These are phyloP conservation scores for Teunomyces panamensis DNA, from an alignment of 805 yeast species.

Conservation along the genomic window DNA sequence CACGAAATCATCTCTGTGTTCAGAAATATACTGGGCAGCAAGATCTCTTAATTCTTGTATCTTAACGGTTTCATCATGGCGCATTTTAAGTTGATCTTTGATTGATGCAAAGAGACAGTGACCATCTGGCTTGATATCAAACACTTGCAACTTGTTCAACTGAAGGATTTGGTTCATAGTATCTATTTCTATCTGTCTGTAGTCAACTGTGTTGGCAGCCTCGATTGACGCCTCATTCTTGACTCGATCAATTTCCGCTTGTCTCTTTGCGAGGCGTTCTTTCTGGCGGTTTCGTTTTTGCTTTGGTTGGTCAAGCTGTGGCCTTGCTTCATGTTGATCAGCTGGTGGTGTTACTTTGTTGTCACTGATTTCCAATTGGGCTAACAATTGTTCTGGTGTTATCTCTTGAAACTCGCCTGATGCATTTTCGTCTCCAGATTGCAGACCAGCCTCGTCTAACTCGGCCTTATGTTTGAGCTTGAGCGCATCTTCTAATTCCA, in stretches of 20 bases:
- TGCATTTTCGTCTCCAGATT: neutral
- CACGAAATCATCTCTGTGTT: slow-evolving; percentile 63
- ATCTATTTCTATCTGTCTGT: slow-evolving; percentile 68
- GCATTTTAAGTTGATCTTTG: slow-evolving; percentile 63
- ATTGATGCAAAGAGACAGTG: slow-evolving; percentile 89
- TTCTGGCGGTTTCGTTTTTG: slow-evolving; percentile 74
- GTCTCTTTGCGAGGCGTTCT: slow-evolving; percentile 75
- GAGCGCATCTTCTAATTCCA: slow-evolving; percentile 55
- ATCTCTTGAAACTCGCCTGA: slow-evolving; percentile 42
- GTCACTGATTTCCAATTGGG: slow-evolving; percentile 47
- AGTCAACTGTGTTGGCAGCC: slow-evolving; percentile 63
- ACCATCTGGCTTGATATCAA: slow-evolving; percentile 87
- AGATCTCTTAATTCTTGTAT: slow-evolving; percentile 56
- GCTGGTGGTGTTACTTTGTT: neutral
- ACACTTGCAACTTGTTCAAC: slow-evolving; percentile 47
- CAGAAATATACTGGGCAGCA: slow-evolving; percentile 66
- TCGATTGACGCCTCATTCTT: slow-evolving; percentile 69
- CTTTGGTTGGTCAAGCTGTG: slow-evolving; percentile 1
- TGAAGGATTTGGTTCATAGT: slow-evolving; percentile 55
- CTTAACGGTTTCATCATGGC: slow-evolving; percentile 41
- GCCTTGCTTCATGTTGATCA: neutral
- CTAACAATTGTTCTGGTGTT: slow-evolving; percentile 66
- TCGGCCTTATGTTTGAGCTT: slow-evolving; percentile 56
- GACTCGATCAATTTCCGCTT: slow-evolving; percentile 61
- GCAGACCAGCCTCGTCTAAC: slow-evolving; percentile 15